A percentile compares a stretch with the other conserved stretches of the same genome.
phyloP scores from a whole-genome alignment of 139 green algal genomes.

The Medakamo hakoo region DNA sequence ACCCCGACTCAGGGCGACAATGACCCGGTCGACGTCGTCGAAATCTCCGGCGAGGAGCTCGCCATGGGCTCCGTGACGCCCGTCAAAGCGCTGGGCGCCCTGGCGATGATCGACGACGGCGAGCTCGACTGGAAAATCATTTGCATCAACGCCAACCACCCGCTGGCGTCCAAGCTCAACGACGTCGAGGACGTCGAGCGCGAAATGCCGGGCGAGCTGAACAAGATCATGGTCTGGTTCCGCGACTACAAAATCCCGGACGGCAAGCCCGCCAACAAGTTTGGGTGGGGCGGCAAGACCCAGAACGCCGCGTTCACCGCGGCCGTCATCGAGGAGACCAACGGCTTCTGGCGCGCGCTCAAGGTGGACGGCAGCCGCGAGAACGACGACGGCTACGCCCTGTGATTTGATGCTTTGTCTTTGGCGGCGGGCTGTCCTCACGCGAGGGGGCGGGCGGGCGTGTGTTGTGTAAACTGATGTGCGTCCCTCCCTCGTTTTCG shows the following conservation, averaged over 20 bases:
- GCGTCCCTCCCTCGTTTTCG: too few relatives aligned
- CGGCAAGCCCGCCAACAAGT: slow-evolving; percentile 89
- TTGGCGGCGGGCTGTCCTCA: too few relatives aligned
- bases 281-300: slow-evolving; percentile 75
- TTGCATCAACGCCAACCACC: slow-evolving; percentile 73
- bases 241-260: slow-evolving; percentile 98
- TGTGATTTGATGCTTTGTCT: background rate
- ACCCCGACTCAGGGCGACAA: slow-evolving; percentile 92
- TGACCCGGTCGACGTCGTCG: slow-evolving; percentile 96
- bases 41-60: slow-evolving; percentile 61
- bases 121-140: slow-evolving; percentile 98
- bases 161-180: slow-evolving; percentile 77
- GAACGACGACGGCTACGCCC: slow-evolving; percentile 21
- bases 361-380: too few relatives aligned
- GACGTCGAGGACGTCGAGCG: slow-evolving; percentile 92
- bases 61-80: slow-evolving; percentile 81
- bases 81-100: slow-evolving; percentile 66
- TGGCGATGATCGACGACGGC: slow-evolving; percentile 97
- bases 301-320: slow-evolving; percentile 10
- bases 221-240: slow-evolving; percentile 92
- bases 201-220: slow-evolving; percentile 83
- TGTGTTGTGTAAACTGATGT: too few relatives aligned
- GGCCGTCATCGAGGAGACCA: slow-evolving; percentile 35
- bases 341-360: slow-evolving; percentile 28
- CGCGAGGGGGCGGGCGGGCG: too few relatives aligned